A percentile compares a stretch with the other conserved stretches of the same genome.
phyloP scores from a whole-genome alignment of 192 early-diverging fungal genomes.

The Coemansia aciculifera region DNA sequence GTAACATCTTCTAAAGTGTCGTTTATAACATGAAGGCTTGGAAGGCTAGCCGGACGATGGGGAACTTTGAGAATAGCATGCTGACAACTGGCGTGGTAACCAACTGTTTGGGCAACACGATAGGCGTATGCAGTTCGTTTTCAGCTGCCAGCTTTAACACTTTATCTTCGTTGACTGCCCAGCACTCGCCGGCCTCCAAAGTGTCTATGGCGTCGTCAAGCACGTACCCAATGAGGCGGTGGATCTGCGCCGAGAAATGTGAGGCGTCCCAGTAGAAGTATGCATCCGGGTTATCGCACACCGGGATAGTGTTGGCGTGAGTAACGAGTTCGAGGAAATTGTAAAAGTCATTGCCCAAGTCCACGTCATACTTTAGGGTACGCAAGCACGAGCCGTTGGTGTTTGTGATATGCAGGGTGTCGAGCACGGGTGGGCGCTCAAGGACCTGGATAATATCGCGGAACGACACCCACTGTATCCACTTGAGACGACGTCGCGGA shows the following conservation, averaged over 20 bases:
- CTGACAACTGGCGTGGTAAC: constrained; percentile 42
- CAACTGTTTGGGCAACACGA: constrained; percentile 45
- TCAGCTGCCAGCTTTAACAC: constrained; percentile 40
- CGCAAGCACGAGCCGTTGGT: constrained; percentile 40
- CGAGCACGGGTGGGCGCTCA: constrained; percentile 32
- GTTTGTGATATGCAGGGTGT: constrained; percentile 43
- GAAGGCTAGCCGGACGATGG: constrained; percentile 42
- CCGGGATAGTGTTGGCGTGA: constrained; percentile 50
- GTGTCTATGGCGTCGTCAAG: constrained; percentile 41
- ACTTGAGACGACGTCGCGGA: constrained; percentile 29
- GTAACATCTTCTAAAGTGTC: not conserved
- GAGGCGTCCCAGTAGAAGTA: constrained; percentile 56
- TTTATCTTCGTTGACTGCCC: constrained; percentile 25
- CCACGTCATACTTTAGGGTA: constrained; percentile 48
- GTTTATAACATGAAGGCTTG: constrained; percentile 48
- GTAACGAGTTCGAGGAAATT: constrained; percentile 55
- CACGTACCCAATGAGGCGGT: constrained; percentile 45
- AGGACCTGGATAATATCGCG: constrained; percentile 43
- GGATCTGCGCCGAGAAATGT: constrained; percentile 52
- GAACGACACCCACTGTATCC: constrained; percentile 53
- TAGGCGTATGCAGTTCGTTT: constrained; percentile 43
- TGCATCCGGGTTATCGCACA: constrained; percentile 52
- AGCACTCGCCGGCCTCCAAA: constrained; percentile 40
- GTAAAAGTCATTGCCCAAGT: constrained; percentile 56
- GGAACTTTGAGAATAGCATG: constrained; percentile 49